Percentiles rank a stretch among this genome's conserved stretches.
Evolutionary conservation across 805 yeast species (phyloP).

Genomic region (Cyberlindnera misumaiensis): DNA sequence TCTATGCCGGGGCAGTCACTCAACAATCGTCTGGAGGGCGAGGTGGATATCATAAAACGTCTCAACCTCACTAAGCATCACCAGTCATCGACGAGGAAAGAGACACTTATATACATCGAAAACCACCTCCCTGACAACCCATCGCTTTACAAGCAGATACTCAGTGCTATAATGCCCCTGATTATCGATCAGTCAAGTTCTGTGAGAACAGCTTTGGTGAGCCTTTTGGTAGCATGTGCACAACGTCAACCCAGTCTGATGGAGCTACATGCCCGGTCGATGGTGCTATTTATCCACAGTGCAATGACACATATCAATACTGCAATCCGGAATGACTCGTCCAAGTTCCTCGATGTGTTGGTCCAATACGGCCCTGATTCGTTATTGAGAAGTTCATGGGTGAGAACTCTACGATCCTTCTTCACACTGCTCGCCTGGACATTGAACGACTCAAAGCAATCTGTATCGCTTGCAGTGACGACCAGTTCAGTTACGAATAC

Average conservation of each 20-base stretch:
- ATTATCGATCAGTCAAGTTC: conserved; percentile 49
- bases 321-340: conserved; percentile 67
- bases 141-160: conserved; percentile 47
- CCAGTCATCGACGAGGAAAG: conserved; percentile 61
- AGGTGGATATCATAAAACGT: conserved; percentile 49
- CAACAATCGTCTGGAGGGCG: conserved; percentile 18
- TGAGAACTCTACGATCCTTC: conserved; percentile 59
- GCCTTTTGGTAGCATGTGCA: conserved; percentile 42
- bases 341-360: conserved; percentile 56
- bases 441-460: conserved; percentile 26
- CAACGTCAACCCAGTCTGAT: conserved; percentile 46
- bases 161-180: conserved; percentile 54
- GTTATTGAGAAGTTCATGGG: conserved; percentile 57
- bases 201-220: conserved; percentile 54
- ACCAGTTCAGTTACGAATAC: conserved; percentile 23
- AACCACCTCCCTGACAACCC: conserved; percentile 46
- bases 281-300: conserved; percentile 72
- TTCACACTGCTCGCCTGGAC: conserved; percentile 76
- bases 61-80: conserved; percentile 72
- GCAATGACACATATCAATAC: conserved; percentile 92
- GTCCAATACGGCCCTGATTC: conserved; percentile 49
- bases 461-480: conserved; percentile 27
- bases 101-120: conserved; percentile 51
- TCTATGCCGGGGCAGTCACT: conserved; percentile 34
- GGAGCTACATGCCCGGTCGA: conserved; percentile 50